Evolutionary conservation across 257 asterid species (phyloP).

Genomic region (Nicotiana undulata): DNA sequence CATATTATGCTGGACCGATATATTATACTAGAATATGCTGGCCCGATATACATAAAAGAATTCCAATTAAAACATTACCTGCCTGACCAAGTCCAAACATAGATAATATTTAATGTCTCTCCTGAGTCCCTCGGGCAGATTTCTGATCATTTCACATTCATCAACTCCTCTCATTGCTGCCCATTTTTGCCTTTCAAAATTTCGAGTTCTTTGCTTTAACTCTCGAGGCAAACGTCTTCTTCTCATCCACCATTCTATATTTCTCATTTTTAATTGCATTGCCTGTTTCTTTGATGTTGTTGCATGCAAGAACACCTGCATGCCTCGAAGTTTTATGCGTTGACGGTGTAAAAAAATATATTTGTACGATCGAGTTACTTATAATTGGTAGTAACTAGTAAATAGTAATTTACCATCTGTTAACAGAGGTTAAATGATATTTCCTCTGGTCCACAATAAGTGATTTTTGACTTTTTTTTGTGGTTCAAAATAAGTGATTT

Average conservation of each 20-base stretch:
- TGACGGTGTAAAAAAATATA: too few relatives aligned
- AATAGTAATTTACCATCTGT: too few relatives aligned
- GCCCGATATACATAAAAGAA: too few relatives aligned
- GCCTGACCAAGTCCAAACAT: conserved; percentile 24
- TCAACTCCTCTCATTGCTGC: conserved; percentile 20
- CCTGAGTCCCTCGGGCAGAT: conserved; percentile 31
- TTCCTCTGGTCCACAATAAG: too few relatives aligned
- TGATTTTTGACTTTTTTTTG: too few relatives aligned
- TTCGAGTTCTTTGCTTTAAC: conserved; percentile 23
- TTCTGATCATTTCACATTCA: conserved; percentile 24
- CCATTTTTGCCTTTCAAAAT: conserved; percentile 24
- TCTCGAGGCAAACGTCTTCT: conserved; percentile 18
- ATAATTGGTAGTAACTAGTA: too few relatives aligned
- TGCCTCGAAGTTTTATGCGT: too few relatives aligned
- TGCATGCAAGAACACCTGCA: conserved; percentile 21
- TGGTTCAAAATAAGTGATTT: too few relatives aligned
- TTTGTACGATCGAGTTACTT: too few relatives aligned
- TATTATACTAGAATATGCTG: too few relatives aligned
- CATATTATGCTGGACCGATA: too few relatives aligned
- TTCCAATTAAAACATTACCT: conserved; percentile 12
- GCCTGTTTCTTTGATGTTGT: conserved; percentile 23
- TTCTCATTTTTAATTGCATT: conserved; percentile 26
- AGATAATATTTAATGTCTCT: conserved; percentile 32
- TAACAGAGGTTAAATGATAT: too few relatives aligned
- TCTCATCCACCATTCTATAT: conserved; percentile 35